phyloP scores from a whole-genome alignment of 208 protist species.

The Angomonas deanei region DNA sequence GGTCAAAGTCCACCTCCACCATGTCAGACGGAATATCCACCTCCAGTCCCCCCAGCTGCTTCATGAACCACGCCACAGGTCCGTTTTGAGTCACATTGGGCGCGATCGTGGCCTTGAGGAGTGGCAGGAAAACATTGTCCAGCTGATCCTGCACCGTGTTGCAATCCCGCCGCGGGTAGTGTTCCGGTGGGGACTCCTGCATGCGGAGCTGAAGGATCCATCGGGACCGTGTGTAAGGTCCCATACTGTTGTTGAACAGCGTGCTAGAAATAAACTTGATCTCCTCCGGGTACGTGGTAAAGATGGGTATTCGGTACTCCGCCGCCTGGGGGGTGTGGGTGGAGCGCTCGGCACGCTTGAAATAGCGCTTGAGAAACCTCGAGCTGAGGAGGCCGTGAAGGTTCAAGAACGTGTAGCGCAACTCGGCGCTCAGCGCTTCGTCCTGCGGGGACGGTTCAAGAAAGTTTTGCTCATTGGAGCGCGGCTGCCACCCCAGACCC shows the following conservation, averaged over 20 bases:
- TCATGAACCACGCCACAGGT: slow-evolving; percentile 85
- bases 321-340: slow-evolving; percentile 47
- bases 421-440: slow-evolving; percentile 53
- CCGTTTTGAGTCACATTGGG: slow-evolving; percentile 74
- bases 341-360: slow-evolving; percentile 50
- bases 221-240: slow-evolving; percentile 74
- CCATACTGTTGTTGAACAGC: slow-evolving; percentile 41
- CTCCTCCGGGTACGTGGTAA: slow-evolving; percentile 59
- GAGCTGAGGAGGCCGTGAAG: slow-evolving; percentile 49
- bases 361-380: slow-evolving; percentile 40
- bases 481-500: slow-evolving; percentile 77
- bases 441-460: slow-evolving; percentile 30
- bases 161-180: slow-evolving; percentile 30
- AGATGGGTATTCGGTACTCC: slow-evolving; percentile 83
- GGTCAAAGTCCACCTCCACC: slow-evolving; percentile 58
- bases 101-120: slow-evolving; percentile 95
- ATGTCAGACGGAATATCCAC: slow-evolving; percentile 73
- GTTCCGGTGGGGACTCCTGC: slow-evolving; percentile 40
- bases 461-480: slow-evolving; percentile 8
- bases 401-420: slow-evolving; percentile 76
- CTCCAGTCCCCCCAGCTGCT: slow-evolving; percentile 78
- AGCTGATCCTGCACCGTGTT: slow-evolving; percentile 93
- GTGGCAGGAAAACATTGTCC: slow-evolving; percentile 95
- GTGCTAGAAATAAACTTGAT: slow-evolving; percentile 51
- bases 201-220: slow-evolving; percentile 95